phyloP scores from a whole-genome alignment of 768 basidiomycete genomes.

The Suillus sp. region DNA sequence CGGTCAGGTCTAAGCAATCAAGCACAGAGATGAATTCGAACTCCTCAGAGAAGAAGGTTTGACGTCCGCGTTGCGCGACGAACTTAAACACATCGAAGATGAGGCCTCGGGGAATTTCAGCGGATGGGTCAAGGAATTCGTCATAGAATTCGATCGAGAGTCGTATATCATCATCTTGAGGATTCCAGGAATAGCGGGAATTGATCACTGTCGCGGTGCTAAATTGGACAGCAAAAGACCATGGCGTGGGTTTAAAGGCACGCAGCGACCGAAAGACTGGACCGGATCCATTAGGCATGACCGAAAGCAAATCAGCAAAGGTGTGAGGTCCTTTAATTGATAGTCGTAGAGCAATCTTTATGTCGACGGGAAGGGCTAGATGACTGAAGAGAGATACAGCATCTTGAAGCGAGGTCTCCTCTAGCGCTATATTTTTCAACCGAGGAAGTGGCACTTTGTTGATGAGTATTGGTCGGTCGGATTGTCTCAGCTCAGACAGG shows the following conservation, averaged over 20 bases:
- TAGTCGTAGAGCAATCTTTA: neutral
- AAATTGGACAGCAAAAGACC: neutral
- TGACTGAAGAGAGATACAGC: neutral
- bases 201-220: neutral
- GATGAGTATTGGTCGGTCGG: neutral
- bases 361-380: neutral
- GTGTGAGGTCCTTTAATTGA: neutral
- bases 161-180: neutral
- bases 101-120: neutral
- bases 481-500: neutral
- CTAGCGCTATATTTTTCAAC: neutral
- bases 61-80: neutral
- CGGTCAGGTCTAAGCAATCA: too few relatives aligned
- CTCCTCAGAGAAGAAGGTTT: neutral
- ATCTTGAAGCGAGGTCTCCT: neutral
- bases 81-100: neutral
- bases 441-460: neutral
- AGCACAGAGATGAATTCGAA: neutral
- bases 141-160: neutral
- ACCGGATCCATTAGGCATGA: neutral
- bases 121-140: neutral
- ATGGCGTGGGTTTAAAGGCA: neutral
- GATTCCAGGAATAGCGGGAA: neutral
- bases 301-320: neutral
- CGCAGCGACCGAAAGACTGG: neutral